These are phyloP conservation scores for Eucalyptus pauciflora DNA, from an alignment of 345 rosid genomes.

Conservation along the genomic window DNA sequence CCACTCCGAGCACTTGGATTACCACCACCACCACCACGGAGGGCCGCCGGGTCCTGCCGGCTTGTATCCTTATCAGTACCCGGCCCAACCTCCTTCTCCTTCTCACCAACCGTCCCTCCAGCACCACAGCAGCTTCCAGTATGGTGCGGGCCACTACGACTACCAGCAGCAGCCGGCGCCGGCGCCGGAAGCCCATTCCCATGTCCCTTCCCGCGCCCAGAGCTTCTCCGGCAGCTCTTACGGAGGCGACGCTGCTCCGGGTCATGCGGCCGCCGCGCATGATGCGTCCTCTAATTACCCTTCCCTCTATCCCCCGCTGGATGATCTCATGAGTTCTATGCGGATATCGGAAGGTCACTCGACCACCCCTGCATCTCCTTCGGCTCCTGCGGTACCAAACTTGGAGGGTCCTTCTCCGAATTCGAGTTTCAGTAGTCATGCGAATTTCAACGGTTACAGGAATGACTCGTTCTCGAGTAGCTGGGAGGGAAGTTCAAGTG, in stretches of 20 bases:
- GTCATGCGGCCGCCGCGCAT: conserved; percentile 1
- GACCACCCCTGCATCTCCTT: conserved; percentile 26
- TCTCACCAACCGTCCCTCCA: conserved; percentile 20
- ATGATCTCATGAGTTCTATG: conserved; percentile 33
- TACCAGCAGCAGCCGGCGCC: conserved; percentile 28
- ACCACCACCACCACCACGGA: conserved; percentile 1
- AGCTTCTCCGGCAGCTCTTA: conserved; percentile 5
- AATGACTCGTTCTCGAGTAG: conserved; percentile 43
- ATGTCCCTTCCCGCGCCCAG: conserved; percentile 14
- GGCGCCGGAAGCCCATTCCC: conserved; percentile 31
- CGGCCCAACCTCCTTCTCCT: conserved; percentile 4
- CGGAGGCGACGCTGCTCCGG: background rate
- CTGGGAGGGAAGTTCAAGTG: conserved; percentile 29
- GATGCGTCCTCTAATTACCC: conserved; percentile 7
- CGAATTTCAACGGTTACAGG: conserved; percentile 44
- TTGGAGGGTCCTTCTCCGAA: conserved; percentile 6
- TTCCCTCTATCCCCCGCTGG: conserved; percentile 62
- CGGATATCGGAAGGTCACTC: conserved; percentile 30
- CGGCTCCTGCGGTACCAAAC: conserved; percentile 28
- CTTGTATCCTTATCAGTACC: conserved; percentile 29
- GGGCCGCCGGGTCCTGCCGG: conserved; percentile 2
- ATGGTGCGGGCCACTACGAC: conserved; percentile 23
- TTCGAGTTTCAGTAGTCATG: conserved; percentile 18
- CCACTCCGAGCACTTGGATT: conserved; percentile 28
- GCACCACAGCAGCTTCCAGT: conserved; percentile 31